A percentile compares a stretch with the other conserved stretches of the same genome.
These are phyloP conservation scores for Echeveria elegans DNA, from an alignment of 164 flowering plant genomes.

Conservation along the genomic window DNA sequence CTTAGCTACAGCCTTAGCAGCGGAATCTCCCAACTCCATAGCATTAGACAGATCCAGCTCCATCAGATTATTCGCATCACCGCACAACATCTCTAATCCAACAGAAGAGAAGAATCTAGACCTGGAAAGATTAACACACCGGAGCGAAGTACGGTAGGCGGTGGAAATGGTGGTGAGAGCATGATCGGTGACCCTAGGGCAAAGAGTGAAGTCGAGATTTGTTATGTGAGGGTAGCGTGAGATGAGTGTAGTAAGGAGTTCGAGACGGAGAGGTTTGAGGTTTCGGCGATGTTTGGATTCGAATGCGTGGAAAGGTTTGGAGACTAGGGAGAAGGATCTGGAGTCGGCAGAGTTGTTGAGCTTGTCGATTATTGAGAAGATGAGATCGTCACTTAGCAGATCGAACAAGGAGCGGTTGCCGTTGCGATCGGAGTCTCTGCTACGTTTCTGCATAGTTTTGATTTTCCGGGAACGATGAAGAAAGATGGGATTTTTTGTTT, in stretches of 20 bases:
- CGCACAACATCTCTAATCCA: constrained; percentile 48
- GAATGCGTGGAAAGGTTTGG: constrained; percentile 29
- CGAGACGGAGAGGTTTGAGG: constrained; percentile 41
- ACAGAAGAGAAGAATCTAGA: constrained; percentile 40
- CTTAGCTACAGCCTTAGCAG: constrained; percentile 50
- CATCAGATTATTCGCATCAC: constrained; percentile 42
- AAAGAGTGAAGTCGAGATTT: constrained; percentile 55
- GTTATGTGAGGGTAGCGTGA: constrained; percentile 40
- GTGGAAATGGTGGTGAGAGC: constrained; percentile 31
- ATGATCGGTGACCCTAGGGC: constrained; percentile 53
- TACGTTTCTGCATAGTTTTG: constrained; percentile 26
- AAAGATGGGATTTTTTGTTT: no score
- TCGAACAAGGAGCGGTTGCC: constrained; percentile 29
- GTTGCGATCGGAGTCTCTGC: background rate
- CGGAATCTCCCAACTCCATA: constrained; percentile 49
- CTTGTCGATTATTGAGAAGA: constrained; percentile 40
- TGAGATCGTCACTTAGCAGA: constrained; percentile 47
- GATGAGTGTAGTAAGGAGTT: constrained; percentile 31
- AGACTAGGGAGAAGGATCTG: constrained; percentile 44
- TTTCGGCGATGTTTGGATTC: constrained; percentile 41
- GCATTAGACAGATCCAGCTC: constrained; percentile 71
- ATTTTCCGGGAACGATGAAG: no score
- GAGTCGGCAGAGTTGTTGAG: constrained; percentile 32
- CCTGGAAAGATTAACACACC: constrained; percentile 52
- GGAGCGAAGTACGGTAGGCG: constrained; percentile 21